A percentile compares a stretch with the other conserved stretches of the same genome.
These are phyloP conservation scores for Pecoramyces ruminantium DNA, from an alignment of 192 early-diverging fungal species.

Conservation along the genomic window DNA sequence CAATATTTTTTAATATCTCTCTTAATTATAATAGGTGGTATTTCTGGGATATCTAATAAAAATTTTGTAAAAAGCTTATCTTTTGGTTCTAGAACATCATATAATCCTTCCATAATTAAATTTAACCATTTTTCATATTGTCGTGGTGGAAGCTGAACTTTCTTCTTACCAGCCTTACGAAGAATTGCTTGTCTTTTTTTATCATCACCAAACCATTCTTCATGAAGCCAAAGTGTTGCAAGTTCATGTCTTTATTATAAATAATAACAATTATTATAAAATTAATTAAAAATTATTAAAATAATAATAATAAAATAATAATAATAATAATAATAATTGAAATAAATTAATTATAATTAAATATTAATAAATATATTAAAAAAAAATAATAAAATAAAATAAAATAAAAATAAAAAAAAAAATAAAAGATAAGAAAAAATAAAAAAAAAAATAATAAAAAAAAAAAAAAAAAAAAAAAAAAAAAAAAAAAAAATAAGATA, in stretches of 20 bases:
- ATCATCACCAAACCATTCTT: slow-evolving; percentile 27
- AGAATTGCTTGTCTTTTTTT: not conserved
- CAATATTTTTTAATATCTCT: slow-evolving; percentile 37
- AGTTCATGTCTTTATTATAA: slow-evolving; percentile 27
- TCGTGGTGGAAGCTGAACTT: not conserved
- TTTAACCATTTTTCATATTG: not conserved
- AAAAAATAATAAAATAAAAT: too few relatives aligned
- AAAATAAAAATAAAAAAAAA: too few relatives aligned
- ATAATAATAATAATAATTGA: slow-evolving; percentile 5
- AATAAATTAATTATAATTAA: not conserved
- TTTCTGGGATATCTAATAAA: slow-evolving; percentile 57
- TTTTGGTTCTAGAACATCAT: slow-evolving; percentile 36
- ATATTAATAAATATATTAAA: not conserved
- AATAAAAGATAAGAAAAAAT: too few relatives aligned
- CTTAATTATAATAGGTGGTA: slow-evolving; percentile 37
- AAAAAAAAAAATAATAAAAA: too few relatives aligned
- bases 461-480: too few relatives aligned
- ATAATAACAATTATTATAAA: too few relatives aligned
- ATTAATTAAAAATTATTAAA: too few relatives aligned
- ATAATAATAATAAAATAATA: not conserved
- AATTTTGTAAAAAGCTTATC: slow-evolving; percentile 57
- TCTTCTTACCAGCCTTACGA: not conserved
- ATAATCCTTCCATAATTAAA: not conserved
- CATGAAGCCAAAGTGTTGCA: slow-evolving; percentile 57
- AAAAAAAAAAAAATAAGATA: too few relatives aligned